Evolutionary conservation across 139 green algal species (phyloP).

Genomic region (Parachlorella kessleri): DNA sequence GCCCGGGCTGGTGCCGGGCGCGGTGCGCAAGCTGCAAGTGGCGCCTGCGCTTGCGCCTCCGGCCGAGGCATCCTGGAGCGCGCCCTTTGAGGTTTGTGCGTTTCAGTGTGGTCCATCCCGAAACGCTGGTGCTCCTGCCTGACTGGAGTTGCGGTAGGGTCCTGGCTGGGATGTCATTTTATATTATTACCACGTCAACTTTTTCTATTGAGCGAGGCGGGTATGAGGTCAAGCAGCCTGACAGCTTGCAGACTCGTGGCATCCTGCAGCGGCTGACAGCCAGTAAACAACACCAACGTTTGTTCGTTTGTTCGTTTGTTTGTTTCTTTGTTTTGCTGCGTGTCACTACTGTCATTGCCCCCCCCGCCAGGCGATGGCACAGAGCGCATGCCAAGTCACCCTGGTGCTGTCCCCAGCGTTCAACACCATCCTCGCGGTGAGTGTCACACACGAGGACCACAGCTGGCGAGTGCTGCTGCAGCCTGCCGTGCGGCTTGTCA

Average conservation of each 20-base stretch:
- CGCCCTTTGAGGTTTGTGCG: too few species aligned
- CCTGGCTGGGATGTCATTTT: not conserved
- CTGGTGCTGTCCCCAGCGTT: not conserved
- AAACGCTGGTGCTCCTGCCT: too few species aligned
- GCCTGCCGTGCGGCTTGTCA: not conserved
- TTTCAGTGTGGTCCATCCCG: too few species aligned
- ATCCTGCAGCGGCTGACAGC: not conserved
- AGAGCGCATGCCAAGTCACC: not conserved
- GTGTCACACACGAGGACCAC: not conserved
- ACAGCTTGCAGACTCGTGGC: not conserved
- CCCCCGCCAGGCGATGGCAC: not conserved
- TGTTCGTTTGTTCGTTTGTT: not conserved
- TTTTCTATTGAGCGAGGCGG: too few species aligned
- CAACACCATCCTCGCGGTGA: not conserved
- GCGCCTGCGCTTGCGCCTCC: not conserved
- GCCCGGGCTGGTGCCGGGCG: conserved; percentile 15
- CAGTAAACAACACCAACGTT: not conserved
- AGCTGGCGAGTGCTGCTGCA: not conserved
- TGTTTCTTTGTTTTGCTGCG: not conserved
- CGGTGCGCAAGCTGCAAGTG: conserved; percentile 20
- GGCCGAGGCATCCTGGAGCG: not conserved
- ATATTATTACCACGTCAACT: too few species aligned
- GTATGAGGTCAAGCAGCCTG: too few species aligned
- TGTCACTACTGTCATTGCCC: too few species aligned
- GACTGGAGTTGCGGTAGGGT: not conserved